Percentiles rank a stretch among this genome's conserved stretches.
Evolutionary conservation across 441 rosid species (phyloP).

Genomic region (Erodium chrysanthum): DNA sequence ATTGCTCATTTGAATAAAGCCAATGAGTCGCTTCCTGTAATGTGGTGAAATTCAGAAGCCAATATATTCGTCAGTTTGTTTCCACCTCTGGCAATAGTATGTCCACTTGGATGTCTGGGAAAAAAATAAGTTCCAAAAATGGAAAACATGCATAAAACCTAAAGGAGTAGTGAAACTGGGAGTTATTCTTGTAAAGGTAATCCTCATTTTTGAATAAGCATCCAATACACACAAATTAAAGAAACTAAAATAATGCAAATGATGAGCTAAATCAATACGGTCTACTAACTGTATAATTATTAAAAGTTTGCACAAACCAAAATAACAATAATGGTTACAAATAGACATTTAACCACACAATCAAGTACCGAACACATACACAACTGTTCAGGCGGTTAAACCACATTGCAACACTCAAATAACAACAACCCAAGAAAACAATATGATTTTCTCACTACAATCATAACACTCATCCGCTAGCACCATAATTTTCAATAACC

Average conservation of each 20-base stretch:
- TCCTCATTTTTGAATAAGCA: not conserved
- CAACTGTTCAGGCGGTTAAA: not conserved
- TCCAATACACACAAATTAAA: not conserved
- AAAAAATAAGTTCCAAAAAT: not conserved
- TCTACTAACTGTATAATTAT: not conserved
- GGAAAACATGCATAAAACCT: not conserved
- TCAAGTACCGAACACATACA: not conserved
- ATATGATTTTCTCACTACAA: not conserved
- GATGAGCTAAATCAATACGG: not conserved
- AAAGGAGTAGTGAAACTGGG: not conserved
- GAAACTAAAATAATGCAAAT: not conserved
- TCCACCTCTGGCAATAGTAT: no score
- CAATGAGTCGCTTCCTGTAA: not conserved
- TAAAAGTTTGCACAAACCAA: not conserved
- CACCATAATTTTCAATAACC: not conserved
- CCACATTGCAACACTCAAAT: not conserved
- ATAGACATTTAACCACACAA: not conserved
- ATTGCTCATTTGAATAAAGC: conserved; percentile 8
- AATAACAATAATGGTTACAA: not conserved
- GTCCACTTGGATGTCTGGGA: not conserved
- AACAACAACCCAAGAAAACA: not conserved
- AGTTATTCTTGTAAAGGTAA: not conserved
- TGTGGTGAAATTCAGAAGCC: not conserved
- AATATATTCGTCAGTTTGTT: not conserved
- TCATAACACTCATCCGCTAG: not conserved